Evolutionary conservation across 805 yeast genomes (phyloP).

Genomic region (Candida caryicola): DNA sequence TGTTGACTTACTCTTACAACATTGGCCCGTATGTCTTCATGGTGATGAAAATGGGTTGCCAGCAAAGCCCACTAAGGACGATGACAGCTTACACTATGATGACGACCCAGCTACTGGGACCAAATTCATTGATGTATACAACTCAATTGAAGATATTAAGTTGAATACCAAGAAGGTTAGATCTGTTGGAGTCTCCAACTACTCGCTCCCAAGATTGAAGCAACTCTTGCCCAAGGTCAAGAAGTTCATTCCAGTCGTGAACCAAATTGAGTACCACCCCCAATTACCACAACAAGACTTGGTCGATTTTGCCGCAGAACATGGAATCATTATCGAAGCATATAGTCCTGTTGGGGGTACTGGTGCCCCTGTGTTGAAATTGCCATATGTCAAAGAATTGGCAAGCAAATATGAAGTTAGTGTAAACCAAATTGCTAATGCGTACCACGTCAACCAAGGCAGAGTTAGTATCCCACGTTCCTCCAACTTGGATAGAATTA

Average conservation of each 20-base stretch:
- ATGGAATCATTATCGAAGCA: conserved; percentile 46
- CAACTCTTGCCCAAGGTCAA: conserved; percentile 33
- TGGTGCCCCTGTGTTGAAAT: conserved; percentile 61
- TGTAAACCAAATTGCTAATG: conserved; percentile 56
- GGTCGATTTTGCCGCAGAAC: conserved; percentile 33
- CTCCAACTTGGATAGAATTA: conserved; percentile 61
- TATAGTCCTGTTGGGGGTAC: conserved; percentile 63
- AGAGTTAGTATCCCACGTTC: conserved; percentile 69
- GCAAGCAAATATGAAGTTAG: conserved; percentile 55
- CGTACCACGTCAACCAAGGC: conserved; percentile 62
- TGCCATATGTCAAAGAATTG: conserved; percentile 48
- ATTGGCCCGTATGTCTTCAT: conserved; percentile 47
- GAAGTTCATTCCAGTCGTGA: conserved; percentile 47
- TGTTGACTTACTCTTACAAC: conserved; percentile 46
- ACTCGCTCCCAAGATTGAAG: conserved; percentile 26
- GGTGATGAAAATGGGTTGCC: conserved; percentile 42
- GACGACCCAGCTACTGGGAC: conserved; percentile 35
- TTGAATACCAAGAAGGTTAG: conserved; percentile 35
- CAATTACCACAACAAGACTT: conserved; percentile 39
- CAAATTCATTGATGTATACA: conserved; percentile 29
- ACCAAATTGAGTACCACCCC: conserved; percentile 47
- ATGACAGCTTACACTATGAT: conserved; percentile 33
- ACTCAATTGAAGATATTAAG: conserved; percentile 25
- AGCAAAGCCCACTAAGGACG: conserved; percentile 31
- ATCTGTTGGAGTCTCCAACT: conserved; percentile 62